Percentiles rank a stretch among this genome's conserved stretches.
phyloP scores from a whole-genome alignment of 176 grass and related monocot genomes.

The Microstegium vimineum region DNA sequence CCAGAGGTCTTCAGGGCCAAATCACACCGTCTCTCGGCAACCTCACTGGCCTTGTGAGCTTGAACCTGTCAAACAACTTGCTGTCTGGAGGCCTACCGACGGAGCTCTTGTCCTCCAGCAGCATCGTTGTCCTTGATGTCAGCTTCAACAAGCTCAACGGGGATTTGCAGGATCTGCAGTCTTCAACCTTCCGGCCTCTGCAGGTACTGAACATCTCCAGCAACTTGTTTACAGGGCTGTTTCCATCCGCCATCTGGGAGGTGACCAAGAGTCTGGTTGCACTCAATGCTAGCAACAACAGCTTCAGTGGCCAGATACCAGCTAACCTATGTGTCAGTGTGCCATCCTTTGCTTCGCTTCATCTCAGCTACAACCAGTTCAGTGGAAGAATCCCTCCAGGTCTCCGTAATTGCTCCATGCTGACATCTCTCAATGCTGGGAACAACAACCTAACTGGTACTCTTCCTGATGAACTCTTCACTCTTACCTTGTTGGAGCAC shows the following conservation, averaged over 20 bases:
- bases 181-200: neutral
- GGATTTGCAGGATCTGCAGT: neutral
- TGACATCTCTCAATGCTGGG: conserved; percentile 10
- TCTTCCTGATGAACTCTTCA: conserved; percentile 31
- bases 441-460: conserved; percentile 12
- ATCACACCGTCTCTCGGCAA: conserved; percentile 33
- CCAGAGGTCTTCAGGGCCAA: conserved; percentile 10
- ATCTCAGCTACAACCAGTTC: conserved; percentile 36
- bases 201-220: conserved; percentile 47
- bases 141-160: conserved; percentile 37
- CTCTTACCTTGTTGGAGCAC: neutral
- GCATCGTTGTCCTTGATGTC: conserved; percentile 28
- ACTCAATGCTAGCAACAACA: conserved; percentile 40
- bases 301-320: conserved; percentile 31
- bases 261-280: neutral
- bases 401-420: conserved; percentile 17
- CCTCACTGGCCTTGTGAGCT: neutral
- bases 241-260: conserved; percentile 21
- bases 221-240: conserved; percentile 30
- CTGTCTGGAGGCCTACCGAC: conserved; percentile 8
- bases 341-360: neutral
- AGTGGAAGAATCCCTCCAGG: conserved; percentile 2
- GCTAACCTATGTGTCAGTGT: neutral
- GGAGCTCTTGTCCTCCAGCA: conserved; percentile 12
- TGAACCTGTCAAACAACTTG: conserved; percentile 29